Evolutionary conservation across 345 rosid species (phyloP), one percentile per base, ranked within the genome.

Genomic region (Turritis glabra): DNA sequence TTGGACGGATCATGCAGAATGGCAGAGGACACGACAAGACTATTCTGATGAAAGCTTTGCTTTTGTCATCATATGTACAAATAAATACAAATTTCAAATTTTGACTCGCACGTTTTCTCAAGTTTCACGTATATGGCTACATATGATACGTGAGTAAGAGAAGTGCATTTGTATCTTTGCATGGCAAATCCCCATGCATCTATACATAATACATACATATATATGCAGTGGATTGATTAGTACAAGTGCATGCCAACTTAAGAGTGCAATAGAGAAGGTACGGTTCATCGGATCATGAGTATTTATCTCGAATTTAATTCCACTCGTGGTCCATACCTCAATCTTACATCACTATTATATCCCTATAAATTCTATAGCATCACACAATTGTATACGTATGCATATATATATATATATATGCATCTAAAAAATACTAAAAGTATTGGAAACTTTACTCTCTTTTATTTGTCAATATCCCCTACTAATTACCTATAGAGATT

Each of bases 201-300:
- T 27, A 64, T 64, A 0, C 25, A 46, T 29, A 30, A 14, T 17
- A 44, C 4, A 32, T 33, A 57, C 3, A 54, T 38, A 68, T 59
- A 65, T 30, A 67, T 58, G 46, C 67, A 75, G 79, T 17, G 58
- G 48, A n/a, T 43, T 76, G 80, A 77, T 70, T 53, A 77, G 80
- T 77, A 77, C 80, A 70, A 77, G 59, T 77, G 80, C 80, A 77
- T 77, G 76, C 60, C 66, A 77, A 33, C 25, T 70, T 47, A 63
- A 69, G 71, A 69, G 30, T 61, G 70, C 75, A 61, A 61, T 69
- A 54, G 30, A 18, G 75, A 60, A 63, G 57, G 80, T 77, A 77
- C 76, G 67, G 71, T 77, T 70, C 75, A 71, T 77, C 51, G 71
- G 71, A 77, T 77, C 80, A 70, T 77, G 71, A 47, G 71, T 64